Base-by-base conservation (phyloP, 768 basidiomycete species). In the Mycena pura region DNA sequence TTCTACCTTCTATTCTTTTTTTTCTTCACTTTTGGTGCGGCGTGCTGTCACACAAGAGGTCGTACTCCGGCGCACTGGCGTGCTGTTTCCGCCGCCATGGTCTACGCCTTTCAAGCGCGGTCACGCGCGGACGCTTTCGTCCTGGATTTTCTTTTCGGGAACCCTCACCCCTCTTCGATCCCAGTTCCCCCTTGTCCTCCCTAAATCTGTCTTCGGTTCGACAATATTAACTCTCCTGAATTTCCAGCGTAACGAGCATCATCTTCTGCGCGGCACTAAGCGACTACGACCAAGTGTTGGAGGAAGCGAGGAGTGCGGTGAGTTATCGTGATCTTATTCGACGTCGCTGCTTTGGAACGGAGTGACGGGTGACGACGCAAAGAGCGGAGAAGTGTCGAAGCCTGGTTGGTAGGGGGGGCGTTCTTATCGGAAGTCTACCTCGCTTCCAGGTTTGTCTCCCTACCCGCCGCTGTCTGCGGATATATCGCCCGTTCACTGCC, bases 281-380 rank as follows among this genome's bases (percentile, higher is more conserved):
- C 69, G 85, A 86, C 69, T 87, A 87, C 69, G 84, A 87, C 68
- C 83, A 84, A 70, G 81, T 82, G 9, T 70, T 83, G 29, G 72
- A 82, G 53, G 84, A 84, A 68, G 83, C 72, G 78, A 81, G 74
- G 78, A 81, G 73, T 76, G 81, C 81, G 74, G 82, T 81, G 58
- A 39, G 78, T 72, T 39, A 4, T 34, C n/a, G 5, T 2, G 41
- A 46, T 32, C 43, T 17, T n/a, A 28, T 36, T 31, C 9, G 19
- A 31, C 41, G 19, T 5, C 32, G 19, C 11, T 10, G n/a, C 25
- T 31, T 34, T 49, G 11, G 32, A 5, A 21, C 31, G 13, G n/a
- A 4, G n/a, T 32, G 4, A 3, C 6, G 31, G 21, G 21, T 7
- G 8, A 11, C 21, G 36, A 6, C 11, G 21, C 24, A 6, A 32